Evolutionary conservation across 768 basidiomycete genomes (phyloP).

Genomic region (Termitomyces titanicus): DNA sequence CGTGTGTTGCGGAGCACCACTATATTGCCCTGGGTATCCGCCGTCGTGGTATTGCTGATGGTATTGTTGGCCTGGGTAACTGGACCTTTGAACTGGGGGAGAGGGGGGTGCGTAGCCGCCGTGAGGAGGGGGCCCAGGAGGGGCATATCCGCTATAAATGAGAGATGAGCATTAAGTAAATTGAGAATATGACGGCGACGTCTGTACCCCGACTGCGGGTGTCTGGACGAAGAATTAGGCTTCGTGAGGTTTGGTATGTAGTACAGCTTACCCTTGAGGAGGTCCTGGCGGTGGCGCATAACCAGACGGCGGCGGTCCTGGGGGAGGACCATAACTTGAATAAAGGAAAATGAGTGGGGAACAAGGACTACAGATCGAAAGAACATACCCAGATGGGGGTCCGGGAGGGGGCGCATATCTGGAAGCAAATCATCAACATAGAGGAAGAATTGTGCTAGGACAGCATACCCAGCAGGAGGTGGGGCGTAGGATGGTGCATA

Average conservation of each 20-base stretch:
- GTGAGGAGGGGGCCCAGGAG: slow-evolving; percentile 12
- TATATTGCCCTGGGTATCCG: slow-evolving; percentile 27
- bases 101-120: slow-evolving; percentile 20
- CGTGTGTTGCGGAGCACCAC: slow-evolving; percentile 15
- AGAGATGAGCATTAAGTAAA: not conserved
- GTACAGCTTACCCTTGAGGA: slow-evolving; percentile 10
- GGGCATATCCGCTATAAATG: slow-evolving; percentile 8
- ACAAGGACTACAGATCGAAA: not conserved
- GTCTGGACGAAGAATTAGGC: not conserved
- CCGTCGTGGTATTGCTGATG: slow-evolving; percentile 29
- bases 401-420: slow-evolving; percentile 29
- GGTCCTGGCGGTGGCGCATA: slow-evolving; percentile 20
- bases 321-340: slow-evolving; percentile 16
- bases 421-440: not conserved
- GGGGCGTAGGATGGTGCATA: slow-evolving; percentile 35
- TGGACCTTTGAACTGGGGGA: slow-evolving; percentile 36
- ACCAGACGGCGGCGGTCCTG: slow-evolving; percentile 12
- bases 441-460: not conserved
- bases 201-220: slow-evolving; percentile 6
- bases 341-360: not conserved
- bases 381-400: slow-evolving; percentile 27
- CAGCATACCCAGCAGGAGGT: slow-evolving; percentile 16
- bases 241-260: not conserved
- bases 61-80: slow-evolving; percentile 38
- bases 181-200: not conserved